Evolutionary conservation across 179 eudicot species (phyloP).

Genomic region (Corrigiola litoralis): DNA sequence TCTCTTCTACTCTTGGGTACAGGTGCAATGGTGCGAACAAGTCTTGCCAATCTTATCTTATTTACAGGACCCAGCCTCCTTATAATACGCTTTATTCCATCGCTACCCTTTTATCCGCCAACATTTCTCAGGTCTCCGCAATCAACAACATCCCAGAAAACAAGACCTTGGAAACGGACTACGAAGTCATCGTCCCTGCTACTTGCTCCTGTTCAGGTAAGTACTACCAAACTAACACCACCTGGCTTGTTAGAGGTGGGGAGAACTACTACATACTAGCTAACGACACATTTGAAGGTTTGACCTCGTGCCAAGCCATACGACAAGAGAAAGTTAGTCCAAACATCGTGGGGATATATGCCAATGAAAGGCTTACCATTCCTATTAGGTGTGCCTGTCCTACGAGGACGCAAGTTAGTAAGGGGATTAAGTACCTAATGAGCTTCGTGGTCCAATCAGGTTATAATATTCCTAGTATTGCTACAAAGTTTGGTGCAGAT

Average conservation of each 20-base stretch:
- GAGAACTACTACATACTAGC: conserved; percentile 30
- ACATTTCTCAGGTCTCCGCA: conserved; percentile 38
- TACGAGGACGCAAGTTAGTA: conserved; percentile 27
- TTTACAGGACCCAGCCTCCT: conserved; percentile 48
- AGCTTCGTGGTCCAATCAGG: conserved; percentile 39
- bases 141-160: conserved; percentile 44
- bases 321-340: conserved; percentile 21
- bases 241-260: conserved; percentile 17
- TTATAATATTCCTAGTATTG: conserved; percentile 27
- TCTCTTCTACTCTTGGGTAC: conserved; percentile 41
- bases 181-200: conserved; percentile 50
- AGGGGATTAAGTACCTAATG: conserved; percentile 41
- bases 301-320: conserved; percentile 46
- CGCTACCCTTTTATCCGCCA: conserved; percentile 36
- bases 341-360: conserved; percentile 10
- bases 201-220: conserved; percentile 48
- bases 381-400: conserved; percentile 75
- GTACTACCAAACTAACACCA: conserved; percentile 46
- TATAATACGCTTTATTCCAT: conserved; percentile 47
- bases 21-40: conserved; percentile 56
- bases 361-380: conserved; percentile 27
- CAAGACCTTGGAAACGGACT: conserved; percentile 28
- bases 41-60: conserved; percentile 56
- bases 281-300: conserved; percentile 46
- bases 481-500: conserved; percentile 37